These are phyloP conservation scores for Periglandula ipomoeae DNA, from an alignment of 2,329 filamentous ascomycete species.

Conservation along the genomic window DNA sequence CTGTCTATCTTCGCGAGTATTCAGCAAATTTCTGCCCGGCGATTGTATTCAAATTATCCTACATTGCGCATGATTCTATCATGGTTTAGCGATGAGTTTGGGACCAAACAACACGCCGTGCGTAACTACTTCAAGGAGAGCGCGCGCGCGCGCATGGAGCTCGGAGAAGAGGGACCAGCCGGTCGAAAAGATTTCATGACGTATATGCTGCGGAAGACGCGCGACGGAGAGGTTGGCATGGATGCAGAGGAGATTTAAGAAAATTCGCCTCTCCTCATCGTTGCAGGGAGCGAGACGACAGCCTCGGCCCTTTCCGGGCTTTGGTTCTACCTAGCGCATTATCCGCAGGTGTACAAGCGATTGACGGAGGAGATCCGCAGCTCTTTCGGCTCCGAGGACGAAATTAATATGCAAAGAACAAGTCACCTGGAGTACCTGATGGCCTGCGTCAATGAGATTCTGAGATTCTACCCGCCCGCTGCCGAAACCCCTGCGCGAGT, in stretches of 20 bases:
- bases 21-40: constrained; percentile 4
- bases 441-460: constrained; percentile 31
- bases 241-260: constrained; percentile 23
- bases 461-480: constrained; percentile 30
- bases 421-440: constrained; percentile 25
- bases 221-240: constrained; percentile 21
- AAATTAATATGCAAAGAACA: constrained; percentile 28
- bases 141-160: constrained; percentile 12
- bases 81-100: neutral
- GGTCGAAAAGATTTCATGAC: constrained; percentile 15
- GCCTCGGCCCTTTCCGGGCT: constrained; percentile 21
- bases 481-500: constrained; percentile 19
- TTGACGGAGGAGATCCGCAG: constrained; percentile 26
- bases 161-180: constrained; percentile 13
- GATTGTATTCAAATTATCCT: constrained; percentile 10
- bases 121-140: constrained; percentile 15
- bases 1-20: constrained; percentile 12
- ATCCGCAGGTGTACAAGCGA: constrained; percentile 20
- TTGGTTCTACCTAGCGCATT: constrained; percentile 20
- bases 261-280: constrained; percentile 15
- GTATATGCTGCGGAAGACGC: constrained; percentile 23
- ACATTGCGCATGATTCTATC: constrained; percentile 1
- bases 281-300: constrained; percentile 26
- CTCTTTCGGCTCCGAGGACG: constrained; percentile 15
- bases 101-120: constrained; percentile 1